Conservation (phyloP, 257 asterid species). For the Ocimum tenuiflorum region DNA sequence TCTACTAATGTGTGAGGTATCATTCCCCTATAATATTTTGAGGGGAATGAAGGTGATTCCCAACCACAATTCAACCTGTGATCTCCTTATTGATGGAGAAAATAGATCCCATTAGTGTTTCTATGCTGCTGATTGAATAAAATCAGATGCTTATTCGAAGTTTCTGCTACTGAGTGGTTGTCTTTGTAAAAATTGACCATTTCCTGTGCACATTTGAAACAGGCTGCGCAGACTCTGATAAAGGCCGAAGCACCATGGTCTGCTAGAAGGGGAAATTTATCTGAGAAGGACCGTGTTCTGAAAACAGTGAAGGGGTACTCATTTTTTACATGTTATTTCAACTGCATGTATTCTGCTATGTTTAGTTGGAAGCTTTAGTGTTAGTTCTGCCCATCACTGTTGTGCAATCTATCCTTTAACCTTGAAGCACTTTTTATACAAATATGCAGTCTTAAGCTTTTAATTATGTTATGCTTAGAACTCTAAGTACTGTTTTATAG, state of each 20-base stretch:
- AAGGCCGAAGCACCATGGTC: constrained; percentile 98
- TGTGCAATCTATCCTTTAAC: neutral
- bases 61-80: neutral
- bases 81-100: neutral
- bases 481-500: no score
- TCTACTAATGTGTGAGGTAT: neutral
- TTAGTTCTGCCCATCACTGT: neutral
- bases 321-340: constrained; percentile 3
- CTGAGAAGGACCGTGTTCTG: constrained; percentile 75
- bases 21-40: neutral
- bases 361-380: neutral
- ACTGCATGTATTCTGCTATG: neutral
- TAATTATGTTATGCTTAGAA: no score
- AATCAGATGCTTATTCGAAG: neutral
- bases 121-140: neutral
- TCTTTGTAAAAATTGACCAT: neutral
- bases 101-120: no score
- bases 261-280: constrained; percentile 65
- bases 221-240: constrained; percentile 59
- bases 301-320: constrained; percentile 87
- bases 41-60: neutral
- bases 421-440: no score
- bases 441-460: no score
- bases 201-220: constrained; percentile 19
- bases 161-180: neutral